Evolutionary conservation across 1,284 basidiomycete genomes (phyloP), one percentile per base, ranked within the genome.

Genomic region (Phylloboletellus chloephorus): DNA sequence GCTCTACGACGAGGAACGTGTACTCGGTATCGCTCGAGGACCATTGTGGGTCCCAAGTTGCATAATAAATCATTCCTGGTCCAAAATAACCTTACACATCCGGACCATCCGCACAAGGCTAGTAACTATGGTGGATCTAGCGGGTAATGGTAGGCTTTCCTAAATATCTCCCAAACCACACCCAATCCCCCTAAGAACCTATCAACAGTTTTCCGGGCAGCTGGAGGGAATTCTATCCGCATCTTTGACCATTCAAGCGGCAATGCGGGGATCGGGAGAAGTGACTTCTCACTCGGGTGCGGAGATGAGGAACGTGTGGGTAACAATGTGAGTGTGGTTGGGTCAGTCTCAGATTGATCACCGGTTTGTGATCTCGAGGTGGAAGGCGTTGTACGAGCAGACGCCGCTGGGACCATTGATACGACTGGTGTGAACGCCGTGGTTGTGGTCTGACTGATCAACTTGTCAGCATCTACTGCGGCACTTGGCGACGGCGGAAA

Each of bases 121-220:
- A 37, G 22, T 21, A 13, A 13, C 56, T 53, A 62, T 20, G 73
- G 69, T 31, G 77, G 74, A 50, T 73, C 68, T 38, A 78, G 53
- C 10, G 77, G 76, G 54, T 79, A 78, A 56, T 79, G 76, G 51
- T 78, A 78, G 26, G 63, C 64, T 60, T 59, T 73, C 50, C 70
- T 64, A 34, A 69, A 54, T 31, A 72, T 44, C 41, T 67, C 58
- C 76, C 76, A 79, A 11, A 75, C 57, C n/a, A 63, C 50, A 28
- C 66, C 66, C 39, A 71, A 47, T 11, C 67, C 63, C 28, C 51
- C 56, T 22, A 67, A 40, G 25, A 74, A 47, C 34, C 50, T 65
- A 15, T 70, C 60, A 15, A 52, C 48, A 7, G 54, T 48, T 37
- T 44, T 22, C 26, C 43, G 48, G 26, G 57, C 65, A 23, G 41